A percentile compares a stretch with the other conserved stretches of the same genome.
These are phyloP conservation scores for Botryobasidium botryosum DNA, from an alignment of 768 basidiomycete genomes.

Conservation along the genomic window DNA sequence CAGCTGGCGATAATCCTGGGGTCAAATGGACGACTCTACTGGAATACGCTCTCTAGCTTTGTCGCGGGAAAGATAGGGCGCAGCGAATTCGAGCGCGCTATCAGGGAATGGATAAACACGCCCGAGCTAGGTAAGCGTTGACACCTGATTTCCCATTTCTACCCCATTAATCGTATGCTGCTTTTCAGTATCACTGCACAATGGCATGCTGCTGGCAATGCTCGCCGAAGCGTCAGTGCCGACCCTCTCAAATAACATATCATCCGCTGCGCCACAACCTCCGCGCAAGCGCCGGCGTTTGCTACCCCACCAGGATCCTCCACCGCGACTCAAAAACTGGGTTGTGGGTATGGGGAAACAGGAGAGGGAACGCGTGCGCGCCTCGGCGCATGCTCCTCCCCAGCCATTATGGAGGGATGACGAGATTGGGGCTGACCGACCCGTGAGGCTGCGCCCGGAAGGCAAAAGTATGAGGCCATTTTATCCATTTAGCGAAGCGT, in stretches of 20 bases:
- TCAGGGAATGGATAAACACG: conserved; percentile 11
- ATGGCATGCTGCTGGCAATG: conserved; percentile 7
- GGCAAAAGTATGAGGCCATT: conserved; percentile 9
- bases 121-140: conserved; percentile 7
- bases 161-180: not conserved
- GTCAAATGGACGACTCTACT: conserved; percentile 7
- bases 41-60: conserved; percentile 7
- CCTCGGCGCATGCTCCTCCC: not conserved
- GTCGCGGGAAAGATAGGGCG: conserved; percentile 8
- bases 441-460: conserved; percentile 5
- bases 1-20: conserved; percentile 8
- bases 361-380: conserved; percentile 4
- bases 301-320: conserved; percentile 11
- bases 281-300: conserved; percentile 10
- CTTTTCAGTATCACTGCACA: conserved; percentile 8
- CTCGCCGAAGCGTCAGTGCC: conserved; percentile 5
- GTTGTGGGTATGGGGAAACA: conserved; percentile 10
- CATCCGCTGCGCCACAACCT: not conserved
- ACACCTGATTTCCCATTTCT: not conserved
- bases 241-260: not conserved
- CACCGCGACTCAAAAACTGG: conserved; percentile 8
- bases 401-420: not conserved
- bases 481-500: not conserved
- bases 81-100: conserved; percentile 7
- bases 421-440: conserved; percentile 4